Percentiles rank a stretch among this genome's conserved stretches.
Evolutionary conservation across 768 basidiomycete genomes (phyloP).

Genomic region (Agaricus sinodeliciosus): DNA sequence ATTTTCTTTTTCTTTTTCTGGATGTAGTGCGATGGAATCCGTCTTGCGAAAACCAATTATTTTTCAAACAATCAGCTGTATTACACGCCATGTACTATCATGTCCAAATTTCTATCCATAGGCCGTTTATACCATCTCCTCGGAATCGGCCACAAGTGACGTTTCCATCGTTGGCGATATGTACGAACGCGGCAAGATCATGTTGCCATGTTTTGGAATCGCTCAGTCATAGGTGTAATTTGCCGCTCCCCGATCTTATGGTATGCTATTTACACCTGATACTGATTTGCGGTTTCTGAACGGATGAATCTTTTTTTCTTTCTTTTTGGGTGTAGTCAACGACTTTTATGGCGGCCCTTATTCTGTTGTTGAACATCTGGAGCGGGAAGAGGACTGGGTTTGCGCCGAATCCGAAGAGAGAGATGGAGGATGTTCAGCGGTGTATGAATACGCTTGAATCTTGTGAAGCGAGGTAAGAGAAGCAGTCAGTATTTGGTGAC

Average conservation of each 20-base stretch:
- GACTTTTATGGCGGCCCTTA: slow-evolving; percentile 36
- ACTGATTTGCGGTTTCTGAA: slow-evolving; percentile 3
- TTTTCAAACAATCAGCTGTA: slow-evolving; percentile 52
- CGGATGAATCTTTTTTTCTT: too few species aligned
- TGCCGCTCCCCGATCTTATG: slow-evolving; percentile 30
- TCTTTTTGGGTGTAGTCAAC: slow-evolving; percentile 18
- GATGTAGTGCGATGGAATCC: slow-evolving; percentile 40
- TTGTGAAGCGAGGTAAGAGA: slow-evolving; percentile 31
- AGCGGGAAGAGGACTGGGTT: slow-evolving; percentile 44
- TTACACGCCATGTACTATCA: slow-evolving; percentile 41
- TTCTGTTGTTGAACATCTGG: slow-evolving; percentile 65
- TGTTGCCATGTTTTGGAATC: slow-evolving; percentile 64
- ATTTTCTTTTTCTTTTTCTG: neutral
- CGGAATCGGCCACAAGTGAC: slow-evolving; percentile 32
- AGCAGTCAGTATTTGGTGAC: neutral
- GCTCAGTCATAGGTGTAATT: slow-evolving; percentile 26
- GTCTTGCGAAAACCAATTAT: slow-evolving; percentile 25
- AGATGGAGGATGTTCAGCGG: slow-evolving; percentile 53
- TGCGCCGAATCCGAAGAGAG: slow-evolving; percentile 38
- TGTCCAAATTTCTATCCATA: slow-evolving; percentile 68
- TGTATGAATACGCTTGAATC: slow-evolving; percentile 47
- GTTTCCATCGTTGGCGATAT: slow-evolving; percentile 70
- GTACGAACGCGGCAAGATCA: slow-evolving; percentile 79
- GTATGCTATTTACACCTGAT: slow-evolving; percentile 17
- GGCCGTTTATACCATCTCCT: slow-evolving; percentile 70